Evolutionary conservation across 192 early-diverging fungal species (phyloP).

Genomic region (Ambispora gerdemannii): DNA sequence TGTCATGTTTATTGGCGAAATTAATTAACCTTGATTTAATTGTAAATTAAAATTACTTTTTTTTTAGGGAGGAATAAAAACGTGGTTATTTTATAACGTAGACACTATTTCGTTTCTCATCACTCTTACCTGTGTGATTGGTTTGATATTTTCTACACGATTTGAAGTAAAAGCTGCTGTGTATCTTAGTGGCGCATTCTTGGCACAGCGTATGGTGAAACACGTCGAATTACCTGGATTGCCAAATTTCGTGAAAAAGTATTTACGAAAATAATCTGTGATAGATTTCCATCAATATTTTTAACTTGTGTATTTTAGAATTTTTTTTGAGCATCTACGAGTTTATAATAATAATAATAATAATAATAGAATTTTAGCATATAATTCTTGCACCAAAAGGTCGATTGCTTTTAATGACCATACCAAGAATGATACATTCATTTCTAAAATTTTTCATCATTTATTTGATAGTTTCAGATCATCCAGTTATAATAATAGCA

Average conservation of each 20-base stretch:
- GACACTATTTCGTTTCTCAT: not conserved
- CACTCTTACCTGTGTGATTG: not conserved
- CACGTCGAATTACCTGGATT: not conserved
- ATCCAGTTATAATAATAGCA: no score
- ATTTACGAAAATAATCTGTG: no score
- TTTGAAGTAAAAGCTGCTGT: not conserved
- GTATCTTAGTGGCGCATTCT: not conserved
- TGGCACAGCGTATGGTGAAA: not conserved
- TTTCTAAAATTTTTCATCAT: no score
- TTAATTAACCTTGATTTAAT: not conserved
- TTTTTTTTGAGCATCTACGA: no score
- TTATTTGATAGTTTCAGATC: no score
- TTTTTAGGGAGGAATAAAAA: slow-evolving; percentile 1
- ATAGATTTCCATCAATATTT: no score
- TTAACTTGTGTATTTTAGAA: no score
- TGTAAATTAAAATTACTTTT: not conserved
- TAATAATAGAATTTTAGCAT: no score
- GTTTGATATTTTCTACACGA: not conserved
- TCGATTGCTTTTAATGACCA: no score
- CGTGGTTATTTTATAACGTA: not conserved
- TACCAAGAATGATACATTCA: no score
- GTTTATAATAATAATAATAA: no score
- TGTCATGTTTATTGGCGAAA: not conserved
- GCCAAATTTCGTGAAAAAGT: not conserved
- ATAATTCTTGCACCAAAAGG: no score